Percentiles rank a stretch among this genome's conserved stretches.
These are phyloP conservation scores for Wickerhamomyces queroliae DNA, from an alignment of 805 yeast species.

Conservation along the genomic window DNA sequence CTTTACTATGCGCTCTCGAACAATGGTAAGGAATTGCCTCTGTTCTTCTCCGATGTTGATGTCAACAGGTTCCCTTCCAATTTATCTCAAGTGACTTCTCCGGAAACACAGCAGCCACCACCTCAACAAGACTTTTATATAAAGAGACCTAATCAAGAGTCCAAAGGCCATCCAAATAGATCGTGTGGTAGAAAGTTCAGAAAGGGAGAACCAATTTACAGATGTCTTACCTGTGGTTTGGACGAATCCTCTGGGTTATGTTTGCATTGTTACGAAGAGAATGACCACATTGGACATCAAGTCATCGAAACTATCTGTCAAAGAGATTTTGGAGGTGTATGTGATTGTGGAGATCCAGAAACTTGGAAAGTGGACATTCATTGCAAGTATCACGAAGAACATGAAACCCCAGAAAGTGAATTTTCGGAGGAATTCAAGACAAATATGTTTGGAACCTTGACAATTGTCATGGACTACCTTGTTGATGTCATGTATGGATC, in stretches of 20 bases:
- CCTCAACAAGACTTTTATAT: constrained; percentile 16
- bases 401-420: constrained; percentile 17
- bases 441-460: constrained; percentile 36
- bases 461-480: constrained; percentile 48
- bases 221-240: constrained; percentile 69
- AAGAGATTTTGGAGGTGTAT: constrained; percentile 53
- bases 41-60: constrained; percentile 30
- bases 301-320: constrained; percentile 59
- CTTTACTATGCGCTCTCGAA: constrained; percentile 38
- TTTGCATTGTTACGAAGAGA: constrained; percentile 63
- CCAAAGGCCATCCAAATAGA: constrained; percentile 48
- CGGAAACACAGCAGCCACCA: constrained; percentile 19
- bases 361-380: constrained; percentile 58
- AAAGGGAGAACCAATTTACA: constrained; percentile 76
- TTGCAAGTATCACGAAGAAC: constrained; percentile 38
- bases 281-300: constrained; percentile 67
- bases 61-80: constrained; percentile 14
- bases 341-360: constrained; percentile 81
- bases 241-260: constrained; percentile 88
- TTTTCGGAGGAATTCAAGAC: constrained; percentile 39
- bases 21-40: constrained; percentile 32
- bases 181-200: constrained; percentile 71
- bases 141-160: constrained; percentile 10
- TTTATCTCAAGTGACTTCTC: constrained; percentile 17
- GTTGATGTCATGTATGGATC: constrained; percentile 52